Percentiles rank a stretch among this genome's conserved stretches.
Evolutionary conservation across 148 eudicot species (phyloP).

Genomic region (Spergularia bocconei): DNA sequence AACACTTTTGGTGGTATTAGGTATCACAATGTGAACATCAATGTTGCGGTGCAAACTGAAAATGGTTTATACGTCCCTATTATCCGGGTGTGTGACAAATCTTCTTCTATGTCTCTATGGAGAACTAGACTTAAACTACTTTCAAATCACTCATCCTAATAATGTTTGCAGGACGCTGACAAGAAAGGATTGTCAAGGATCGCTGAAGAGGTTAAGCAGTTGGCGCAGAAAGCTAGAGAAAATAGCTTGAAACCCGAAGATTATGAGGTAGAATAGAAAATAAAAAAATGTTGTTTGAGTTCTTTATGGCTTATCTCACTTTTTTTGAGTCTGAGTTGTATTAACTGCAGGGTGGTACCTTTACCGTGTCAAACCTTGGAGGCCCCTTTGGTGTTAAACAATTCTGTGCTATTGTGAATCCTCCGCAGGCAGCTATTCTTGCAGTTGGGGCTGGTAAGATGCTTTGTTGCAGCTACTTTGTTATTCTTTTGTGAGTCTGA

Average conservation of each 20-base stretch:
- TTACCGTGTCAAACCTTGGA: constrained; percentile 91
- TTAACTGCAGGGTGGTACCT: constrained; percentile 70
- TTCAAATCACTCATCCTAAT: neutral
- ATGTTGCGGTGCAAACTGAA: constrained; percentile 97
- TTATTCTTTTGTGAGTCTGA: too few species aligned
- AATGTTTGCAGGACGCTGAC: constrained; percentile 76
- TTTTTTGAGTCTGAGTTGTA: neutral
- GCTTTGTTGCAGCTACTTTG: neutral
- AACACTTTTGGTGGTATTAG: constrained; percentile 32
- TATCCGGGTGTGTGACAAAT: constrained; percentile 50
- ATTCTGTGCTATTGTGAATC: constrained; percentile 94
- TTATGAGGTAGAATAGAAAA: constrained; percentile 60
- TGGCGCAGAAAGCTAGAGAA: constrained; percentile 90
- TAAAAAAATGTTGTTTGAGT: neutral
- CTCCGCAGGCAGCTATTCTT: constrained; percentile 93
- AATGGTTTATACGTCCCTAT: constrained; percentile 92
- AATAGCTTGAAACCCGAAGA: constrained; percentile 88
- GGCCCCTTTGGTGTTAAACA: constrained; percentile 97
- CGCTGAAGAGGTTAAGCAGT: constrained; percentile 74
- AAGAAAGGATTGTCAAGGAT: constrained; percentile 85
- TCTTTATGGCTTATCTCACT: constrained; percentile 3
- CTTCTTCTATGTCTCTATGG: neutral
- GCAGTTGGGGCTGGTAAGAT: constrained; percentile 82
- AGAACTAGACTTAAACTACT: neutral
- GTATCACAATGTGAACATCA: constrained; percentile 79